phyloP scores from a whole-genome alignment of 768 basidiomycete genomes.

The Imleria badia region DNA sequence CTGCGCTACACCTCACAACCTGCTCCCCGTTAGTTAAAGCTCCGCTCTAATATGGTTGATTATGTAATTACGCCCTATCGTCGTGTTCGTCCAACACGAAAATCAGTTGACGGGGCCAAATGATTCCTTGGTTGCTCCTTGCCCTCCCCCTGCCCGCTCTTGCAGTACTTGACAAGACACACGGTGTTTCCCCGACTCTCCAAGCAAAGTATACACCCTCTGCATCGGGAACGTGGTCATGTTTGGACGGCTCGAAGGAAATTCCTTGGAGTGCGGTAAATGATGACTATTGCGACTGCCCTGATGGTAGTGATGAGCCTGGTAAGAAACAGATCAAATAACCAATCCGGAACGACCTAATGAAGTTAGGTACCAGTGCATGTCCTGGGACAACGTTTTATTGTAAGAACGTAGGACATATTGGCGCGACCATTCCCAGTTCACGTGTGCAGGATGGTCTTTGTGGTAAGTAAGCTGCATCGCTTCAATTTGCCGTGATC shows the following conservation, averaged over 20 bases:
- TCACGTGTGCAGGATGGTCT: conserved; percentile 90
- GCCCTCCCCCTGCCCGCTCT: conserved; percentile 40
- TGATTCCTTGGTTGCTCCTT: conserved; percentile 52
- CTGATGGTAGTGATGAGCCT: conserved; percentile 94
- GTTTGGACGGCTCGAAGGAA: conserved; percentile 75
- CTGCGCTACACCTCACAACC: not conserved
- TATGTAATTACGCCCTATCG: conserved; percentile 21
- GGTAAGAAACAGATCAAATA: conserved; percentile 42
- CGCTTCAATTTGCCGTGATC: not conserved
- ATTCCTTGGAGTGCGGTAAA: conserved; percentile 84
- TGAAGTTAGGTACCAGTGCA: conserved; percentile 71
- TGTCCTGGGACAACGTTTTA: conserved; percentile 77
- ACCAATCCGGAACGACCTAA: conserved; percentile 7
- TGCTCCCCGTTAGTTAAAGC: conserved; percentile 15
- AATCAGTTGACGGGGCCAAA: conserved; percentile 17
- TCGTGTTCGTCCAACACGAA: conserved; percentile 1
- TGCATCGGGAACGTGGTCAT: conserved; percentile 63
- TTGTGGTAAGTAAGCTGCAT: conserved; percentile 64
- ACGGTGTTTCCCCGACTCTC: conserved; percentile 58
- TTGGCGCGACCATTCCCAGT: conserved; percentile 74
- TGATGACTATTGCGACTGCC: conserved; percentile 94
- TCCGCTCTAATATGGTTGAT: conserved; percentile 18
- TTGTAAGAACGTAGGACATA: conserved; percentile 86
- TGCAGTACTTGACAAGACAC: conserved; percentile 47
- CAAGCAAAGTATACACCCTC: conserved; percentile 54